These are phyloP conservation scores for Centaurea solstitialis DNA, from an alignment of 129 eudicot genomes.

Conservation along the genomic window DNA sequence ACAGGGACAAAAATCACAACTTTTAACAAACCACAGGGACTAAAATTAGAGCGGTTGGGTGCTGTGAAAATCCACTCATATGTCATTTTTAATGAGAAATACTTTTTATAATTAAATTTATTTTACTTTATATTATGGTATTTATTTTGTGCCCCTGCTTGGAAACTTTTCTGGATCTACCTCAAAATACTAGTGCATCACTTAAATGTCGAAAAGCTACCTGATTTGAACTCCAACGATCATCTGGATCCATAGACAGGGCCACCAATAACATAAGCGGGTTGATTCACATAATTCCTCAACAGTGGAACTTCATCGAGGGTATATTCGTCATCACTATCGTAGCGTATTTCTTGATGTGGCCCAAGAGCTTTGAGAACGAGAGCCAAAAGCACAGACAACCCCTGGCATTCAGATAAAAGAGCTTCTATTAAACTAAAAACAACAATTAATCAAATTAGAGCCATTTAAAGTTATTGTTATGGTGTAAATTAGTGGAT, in stretches of 20 bases:
- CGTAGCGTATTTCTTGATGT: conserved; percentile 61
- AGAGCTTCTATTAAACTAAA: conserved; percentile 7
- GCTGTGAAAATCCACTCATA: not conserved
- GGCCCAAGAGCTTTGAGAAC: conserved; percentile 89
- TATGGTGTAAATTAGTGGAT: not conserved
- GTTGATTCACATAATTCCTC: conserved; percentile 65
- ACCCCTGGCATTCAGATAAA: conserved; percentile 55
- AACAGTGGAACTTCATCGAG: conserved; percentile 75
- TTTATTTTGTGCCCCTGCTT: not conserved
- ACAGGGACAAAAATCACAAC: too few species aligned
- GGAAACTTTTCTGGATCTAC: not conserved
- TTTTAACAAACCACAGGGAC: too few species aligned
- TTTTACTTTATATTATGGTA: not conserved
- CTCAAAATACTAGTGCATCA: not conserved
- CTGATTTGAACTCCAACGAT: conserved; percentile 53
- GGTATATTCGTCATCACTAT: conserved; percentile 79
- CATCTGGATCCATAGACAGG: conserved; percentile 59
- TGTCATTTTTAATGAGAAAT: not conserved
- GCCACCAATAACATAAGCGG: conserved; percentile 61
- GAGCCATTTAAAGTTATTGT: not conserved
- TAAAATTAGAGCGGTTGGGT: not conserved
- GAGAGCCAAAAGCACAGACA: conserved; percentile 63
- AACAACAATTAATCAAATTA: not conserved
- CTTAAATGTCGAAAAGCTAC: conserved; percentile 20
- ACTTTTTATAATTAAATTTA: not conserved